Evolutionary conservation across 805 yeast species (phyloP), one percentile per base, ranked within the genome.

Genomic region (Nakazawaea laoshanensis): DNA sequence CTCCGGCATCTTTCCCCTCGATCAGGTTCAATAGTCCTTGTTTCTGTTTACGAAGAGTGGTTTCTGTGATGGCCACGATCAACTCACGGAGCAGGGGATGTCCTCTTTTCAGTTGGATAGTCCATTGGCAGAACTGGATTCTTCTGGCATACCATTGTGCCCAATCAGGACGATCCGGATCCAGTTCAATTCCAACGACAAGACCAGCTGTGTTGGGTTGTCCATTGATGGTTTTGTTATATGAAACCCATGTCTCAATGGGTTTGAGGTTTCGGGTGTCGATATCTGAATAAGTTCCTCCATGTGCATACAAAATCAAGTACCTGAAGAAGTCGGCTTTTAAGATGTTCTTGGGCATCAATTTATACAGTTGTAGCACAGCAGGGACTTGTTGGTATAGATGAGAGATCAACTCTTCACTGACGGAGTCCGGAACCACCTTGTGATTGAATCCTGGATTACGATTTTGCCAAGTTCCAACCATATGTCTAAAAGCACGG

Each of bases 61-160:
- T 67, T 24, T 82, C 77, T 0, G 95, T 78, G 42, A 89, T 85
- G 29, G 75, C 69, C 3, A 88, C 70, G 37, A 92, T 78, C 43
- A 89, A 57, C 46, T 84, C 92, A 12, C 92, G 67, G 33, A 89
- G 61, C 52, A 84, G 67, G 1, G 98, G 98, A 50, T 92, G 97
- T 1, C 97, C 97, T 14, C 69, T 72, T 48, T 87, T 89, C 13
- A 86, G 71, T 57, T 83, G 89, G 30, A 89, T 77, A 0, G 96
- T 86, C 98, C 98, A 89, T 57, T 89, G 97, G 52, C 97, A 88
- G 48, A 89, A 83, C 59, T 89, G 98, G 27, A 89, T 74, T 41
- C 97, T 66, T 32, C 96, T 68, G 0, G 96, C 94, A 50, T 86
- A 89, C 88, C 94, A 87, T 6, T 79, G 80, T 19, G 69, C 60